Conservation (phyloP, 129 eudicot species). For the Lactuca sativa region DNA sequence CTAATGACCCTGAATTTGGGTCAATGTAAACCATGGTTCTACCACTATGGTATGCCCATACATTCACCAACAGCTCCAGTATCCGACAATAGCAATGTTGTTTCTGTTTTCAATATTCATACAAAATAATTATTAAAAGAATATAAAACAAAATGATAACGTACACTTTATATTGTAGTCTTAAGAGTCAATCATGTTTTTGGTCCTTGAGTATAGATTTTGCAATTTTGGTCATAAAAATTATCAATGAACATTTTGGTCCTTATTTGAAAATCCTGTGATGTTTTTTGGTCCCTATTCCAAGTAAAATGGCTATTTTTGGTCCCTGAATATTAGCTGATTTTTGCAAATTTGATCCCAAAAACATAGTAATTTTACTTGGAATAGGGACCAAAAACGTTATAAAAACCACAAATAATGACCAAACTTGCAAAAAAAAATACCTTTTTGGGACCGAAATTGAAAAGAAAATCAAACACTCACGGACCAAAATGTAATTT, state of each 20-base stretch:
- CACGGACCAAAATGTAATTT: neutral
- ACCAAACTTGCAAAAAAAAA: neutral
- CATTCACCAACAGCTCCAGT: constrained; percentile 77
- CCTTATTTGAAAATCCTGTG: neutral
- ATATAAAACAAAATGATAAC: neutral
- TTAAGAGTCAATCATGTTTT: neutral
- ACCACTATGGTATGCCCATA: constrained; percentile 96
- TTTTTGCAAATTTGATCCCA: neutral
- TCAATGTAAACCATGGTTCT: constrained; percentile 79
- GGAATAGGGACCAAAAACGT: neutral
- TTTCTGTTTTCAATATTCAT: constrained; percentile 43
- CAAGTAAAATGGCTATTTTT: neutral
- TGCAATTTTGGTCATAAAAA: neutral
- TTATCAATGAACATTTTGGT: too few species aligned
- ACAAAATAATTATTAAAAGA: constrained; percentile 1
- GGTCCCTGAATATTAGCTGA: neutral
- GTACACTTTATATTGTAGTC: too few species aligned
- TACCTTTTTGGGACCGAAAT: neutral
- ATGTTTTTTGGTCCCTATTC: neutral
- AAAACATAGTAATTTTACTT: neutral
- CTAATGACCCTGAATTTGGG: constrained; percentile 67
- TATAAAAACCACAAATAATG: too few species aligned
- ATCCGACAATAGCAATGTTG: constrained; percentile 87
- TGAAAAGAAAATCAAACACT: neutral
- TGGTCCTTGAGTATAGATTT: neutral